These are phyloP conservation scores for Rhodosporidiobolus sp. DNA, from an alignment of 768 basidiomycete genomes.

Conservation along the genomic window DNA sequence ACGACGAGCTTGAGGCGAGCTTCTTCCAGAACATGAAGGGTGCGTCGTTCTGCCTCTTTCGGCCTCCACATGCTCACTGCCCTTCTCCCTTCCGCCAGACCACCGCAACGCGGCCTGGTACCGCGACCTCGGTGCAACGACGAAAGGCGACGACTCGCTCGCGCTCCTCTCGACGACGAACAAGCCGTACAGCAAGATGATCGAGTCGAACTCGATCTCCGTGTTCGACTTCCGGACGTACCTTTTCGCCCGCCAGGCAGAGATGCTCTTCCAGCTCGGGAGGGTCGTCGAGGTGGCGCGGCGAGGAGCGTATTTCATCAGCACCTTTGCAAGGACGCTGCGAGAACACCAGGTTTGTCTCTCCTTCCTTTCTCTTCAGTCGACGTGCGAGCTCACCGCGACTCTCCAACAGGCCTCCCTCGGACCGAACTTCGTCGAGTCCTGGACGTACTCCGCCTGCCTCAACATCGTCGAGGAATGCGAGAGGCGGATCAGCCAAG, in stretches of 20 bases:
- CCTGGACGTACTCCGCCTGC: conserved; percentile 89
- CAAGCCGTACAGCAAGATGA: conserved; percentile 85
- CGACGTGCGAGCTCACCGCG: neutral
- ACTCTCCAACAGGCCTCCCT: conserved; percentile 40
- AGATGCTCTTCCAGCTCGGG: conserved; percentile 66
- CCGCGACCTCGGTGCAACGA: conserved; percentile 71
- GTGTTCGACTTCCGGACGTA: conserved; percentile 92
- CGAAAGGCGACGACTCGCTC: conserved; percentile 68
- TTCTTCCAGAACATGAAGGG: conserved; percentile 58
- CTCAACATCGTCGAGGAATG: conserved; percentile 77
- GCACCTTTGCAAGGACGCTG: conserved; percentile 69
- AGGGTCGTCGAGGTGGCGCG: conserved; percentile 67
- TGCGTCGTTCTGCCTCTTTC: conserved; percentile 1
- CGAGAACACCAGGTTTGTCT: conserved; percentile 68
- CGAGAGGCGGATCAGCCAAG: conserved; percentile 60
- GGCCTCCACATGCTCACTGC: neutral
- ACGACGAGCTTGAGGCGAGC: conserved; percentile 82
- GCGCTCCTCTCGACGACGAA: conserved; percentile 72
- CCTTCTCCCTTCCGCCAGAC: conserved; percentile 58
- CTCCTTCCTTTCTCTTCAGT: no score
- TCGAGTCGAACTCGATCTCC: conserved; percentile 83
- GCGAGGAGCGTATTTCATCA: conserved; percentile 71
- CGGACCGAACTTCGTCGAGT: conserved; percentile 70
- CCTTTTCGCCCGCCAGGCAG: conserved; percentile 79
- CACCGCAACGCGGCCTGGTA: conserved; percentile 83